Evolutionary conservation across 2,329 filamentous ascomycete species (phyloP), one percentile per base, ranked within the genome.

Genomic region (Aspergillus calidoustus): DNA sequence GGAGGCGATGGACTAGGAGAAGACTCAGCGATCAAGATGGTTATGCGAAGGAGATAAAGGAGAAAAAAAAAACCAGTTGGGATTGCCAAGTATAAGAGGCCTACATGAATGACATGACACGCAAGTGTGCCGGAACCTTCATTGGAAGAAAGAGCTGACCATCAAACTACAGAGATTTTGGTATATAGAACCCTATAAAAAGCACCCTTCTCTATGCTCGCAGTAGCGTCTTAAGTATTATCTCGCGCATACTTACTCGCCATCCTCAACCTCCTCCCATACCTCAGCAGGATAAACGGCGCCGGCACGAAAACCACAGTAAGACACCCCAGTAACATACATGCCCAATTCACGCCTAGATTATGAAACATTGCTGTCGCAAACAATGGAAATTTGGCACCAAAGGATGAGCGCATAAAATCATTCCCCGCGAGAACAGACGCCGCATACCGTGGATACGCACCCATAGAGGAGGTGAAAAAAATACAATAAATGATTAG

Each of bases 371-470:
- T 76, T 0, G 66, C 67, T 17, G 71, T 54, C 7, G 72, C 73
- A 44, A 74, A 74, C 48, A 74, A 54, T 1, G 71, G 72, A 59
- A 74, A 74, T 1, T 64, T 67, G 0, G 66, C 71, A 7, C 69
- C 71, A 47, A 74, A 71, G 0, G 90, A 88, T 68, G 91, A 89
- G 61, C 89, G 83, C 19, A 88, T 82, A 78, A 89, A 91, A 17
- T 89, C 89, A 66, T 92, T 91, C 13, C 89, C 89, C 41, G 89
- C 89, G 0, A 89, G 90, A 0, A 89, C 89, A 0, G 87, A 90
- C 2, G 89, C 89, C 1, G 88, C 8, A 9, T 13, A 28, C 25
- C 25, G 2, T 4, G 25, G 25, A 7, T 28, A 28, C 6, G 25
- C 25, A 28, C 25, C 25, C 3, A 66, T 91, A 91, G 15, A 19